A percentile compares a stretch with the other conserved stretches of the same genome.
Evolutionary conservation across 78 protist genomes (phyloP).

Genomic region (Neovahlkampfia damariscottae): DNA sequence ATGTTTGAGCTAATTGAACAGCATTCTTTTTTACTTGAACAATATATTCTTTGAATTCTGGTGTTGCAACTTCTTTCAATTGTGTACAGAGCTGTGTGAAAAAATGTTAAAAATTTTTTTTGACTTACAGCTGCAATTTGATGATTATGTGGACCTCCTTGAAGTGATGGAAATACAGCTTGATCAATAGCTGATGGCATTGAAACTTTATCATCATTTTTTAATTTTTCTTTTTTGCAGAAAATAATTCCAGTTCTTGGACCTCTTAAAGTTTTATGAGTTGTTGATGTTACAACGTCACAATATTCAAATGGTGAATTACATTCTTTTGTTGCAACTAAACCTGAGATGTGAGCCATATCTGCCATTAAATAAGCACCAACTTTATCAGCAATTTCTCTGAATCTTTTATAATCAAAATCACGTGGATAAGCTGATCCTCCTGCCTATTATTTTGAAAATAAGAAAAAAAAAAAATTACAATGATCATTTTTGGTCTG

Average conservation of each 20-base stretch:
- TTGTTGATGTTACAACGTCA: constrained; percentile 98
- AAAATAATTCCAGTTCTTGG: constrained; percentile 98
- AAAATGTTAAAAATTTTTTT: too few species aligned
- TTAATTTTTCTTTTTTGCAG: constrained; percentile 67
- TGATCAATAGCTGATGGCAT: constrained; percentile 59
- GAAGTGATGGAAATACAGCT: constrained; percentile 91
- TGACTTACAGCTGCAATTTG: constrained; percentile 92
- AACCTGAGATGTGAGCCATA: constrained; percentile 98
- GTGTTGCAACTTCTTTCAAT: constrained; percentile 65
- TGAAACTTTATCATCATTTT: constrained; percentile 24
- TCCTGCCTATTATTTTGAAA: constrained; percentile 43
- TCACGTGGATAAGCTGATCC: constrained; percentile 96
- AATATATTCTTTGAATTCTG: constrained; percentile 76
- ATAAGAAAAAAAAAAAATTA: too few species aligned
- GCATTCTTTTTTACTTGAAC: constrained; percentile 68
- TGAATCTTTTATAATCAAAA: constrained; percentile 81
- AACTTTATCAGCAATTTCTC: constrained; percentile 73
- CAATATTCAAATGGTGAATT: constrained; percentile 71
- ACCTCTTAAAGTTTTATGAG: constrained; percentile 98
- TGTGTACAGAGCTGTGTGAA: constrained; percentile 85
- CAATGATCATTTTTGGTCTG: constrained; percentile 93
- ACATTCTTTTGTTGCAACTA: constrained; percentile 76
- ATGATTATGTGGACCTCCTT: constrained; percentile 99
- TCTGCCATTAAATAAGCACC: constrained; percentile 87
- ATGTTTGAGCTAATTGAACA: constrained; percentile 53